Evolutionary conservation across 2,329 filamentous ascomycete genomes (phyloP).

Genomic region (Trichocomaceae sp.): DNA sequence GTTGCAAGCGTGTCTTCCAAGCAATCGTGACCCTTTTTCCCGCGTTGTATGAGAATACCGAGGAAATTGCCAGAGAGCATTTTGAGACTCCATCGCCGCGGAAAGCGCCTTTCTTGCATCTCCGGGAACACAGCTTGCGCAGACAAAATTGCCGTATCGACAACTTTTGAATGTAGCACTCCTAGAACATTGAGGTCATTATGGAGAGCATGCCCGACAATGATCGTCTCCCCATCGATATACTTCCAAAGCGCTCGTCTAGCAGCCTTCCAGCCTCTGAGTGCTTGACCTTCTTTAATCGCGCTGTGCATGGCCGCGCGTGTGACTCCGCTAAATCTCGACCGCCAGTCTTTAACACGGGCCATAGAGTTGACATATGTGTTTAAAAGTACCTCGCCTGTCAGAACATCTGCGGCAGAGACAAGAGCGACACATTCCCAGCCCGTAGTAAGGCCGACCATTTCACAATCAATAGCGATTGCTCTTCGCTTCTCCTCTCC

Average conservation of each 20-base stretch:
- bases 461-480: constrained; percentile 46
- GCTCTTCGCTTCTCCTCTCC: constrained; percentile 17
- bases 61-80: constrained; percentile 28
- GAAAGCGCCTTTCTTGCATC: constrained; percentile 1
- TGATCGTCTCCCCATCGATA: constrained; percentile 40
- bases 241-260: constrained; percentile 37
- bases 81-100: neutral
- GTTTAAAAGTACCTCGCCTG: constrained; percentile 43
- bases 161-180: constrained; percentile 37
- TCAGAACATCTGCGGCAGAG: constrained; percentile 41
- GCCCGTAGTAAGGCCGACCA: constrained; percentile 34
- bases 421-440: constrained; percentile 31
- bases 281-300: constrained; percentile 21
- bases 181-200: constrained; percentile 42
- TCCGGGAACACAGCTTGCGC: constrained; percentile 23
- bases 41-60: constrained; percentile 29
- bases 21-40: constrained; percentile 39
- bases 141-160: constrained; percentile 42
- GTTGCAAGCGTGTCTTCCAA: constrained; percentile 47
- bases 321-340: constrained; percentile 37
- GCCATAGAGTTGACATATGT: constrained; percentile 34
- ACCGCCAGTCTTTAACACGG: constrained; percentile 33
- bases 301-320: constrained; percentile 27
- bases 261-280: constrained; percentile 41
- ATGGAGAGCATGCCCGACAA: constrained; percentile 45